phyloP scores from a whole-genome alignment of 208 protist species.

The Leishmania lainsoni region DNA sequence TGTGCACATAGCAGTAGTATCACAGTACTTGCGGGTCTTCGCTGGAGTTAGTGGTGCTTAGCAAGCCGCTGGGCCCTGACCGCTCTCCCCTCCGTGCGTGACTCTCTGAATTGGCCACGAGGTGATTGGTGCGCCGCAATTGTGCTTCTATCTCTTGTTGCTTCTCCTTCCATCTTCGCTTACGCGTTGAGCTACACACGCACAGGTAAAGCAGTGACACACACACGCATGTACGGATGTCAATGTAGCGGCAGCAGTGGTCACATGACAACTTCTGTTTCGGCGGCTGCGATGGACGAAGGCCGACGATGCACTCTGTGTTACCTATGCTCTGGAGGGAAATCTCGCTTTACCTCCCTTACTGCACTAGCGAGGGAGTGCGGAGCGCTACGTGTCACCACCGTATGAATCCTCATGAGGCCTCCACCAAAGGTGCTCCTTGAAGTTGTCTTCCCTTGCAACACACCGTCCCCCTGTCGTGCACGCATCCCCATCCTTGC shows the following conservation, averaged over 20 bases:
- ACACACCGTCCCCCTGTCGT: not conserved
- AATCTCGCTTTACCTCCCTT: not conserved
- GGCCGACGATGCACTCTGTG: not conserved
- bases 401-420: not conserved
- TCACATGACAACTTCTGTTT: not conserved
- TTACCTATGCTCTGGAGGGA: not conserved
- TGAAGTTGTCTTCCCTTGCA: not conserved
- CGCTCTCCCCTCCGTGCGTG: not conserved
- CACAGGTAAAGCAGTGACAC: not conserved
- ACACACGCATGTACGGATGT: not conserved
- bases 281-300: not conserved
- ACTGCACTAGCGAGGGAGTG: not conserved
- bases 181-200: not conserved
- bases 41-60: not conserved
- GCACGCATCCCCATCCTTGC: not conserved
- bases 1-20: not conserved
- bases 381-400: not conserved
- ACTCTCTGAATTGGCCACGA: not conserved
- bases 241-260: not conserved
- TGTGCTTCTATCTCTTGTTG: not conserved
- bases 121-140: not conserved
- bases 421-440: not conserved
- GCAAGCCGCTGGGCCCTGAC: not conserved
- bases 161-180: not conserved
- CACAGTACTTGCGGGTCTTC: not conserved